Evolutionary conservation across 306 rosid species (phyloP), one percentile per base, ranked within the genome.

Genomic region (Medicago ruthenica): DNA sequence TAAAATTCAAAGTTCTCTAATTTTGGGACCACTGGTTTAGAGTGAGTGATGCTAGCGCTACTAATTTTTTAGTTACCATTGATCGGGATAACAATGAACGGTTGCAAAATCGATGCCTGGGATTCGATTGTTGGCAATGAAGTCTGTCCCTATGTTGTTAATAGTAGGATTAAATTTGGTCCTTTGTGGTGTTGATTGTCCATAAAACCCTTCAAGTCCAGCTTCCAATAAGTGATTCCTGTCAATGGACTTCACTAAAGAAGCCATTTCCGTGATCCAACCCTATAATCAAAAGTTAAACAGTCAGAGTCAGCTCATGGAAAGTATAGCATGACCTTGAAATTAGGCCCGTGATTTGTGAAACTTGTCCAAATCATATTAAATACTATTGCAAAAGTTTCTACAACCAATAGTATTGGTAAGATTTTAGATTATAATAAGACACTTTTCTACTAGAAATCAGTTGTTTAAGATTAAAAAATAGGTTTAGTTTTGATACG

Each of bases 201-300:
- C 98, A 61, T 94, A 91, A 79, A 94, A 91, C 4, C 98, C 98
- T 86, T 91, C 98, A 13, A 91, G 79, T 10, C 98, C 98, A 13
- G 86, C 97, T 75, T 94, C 98, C 69, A 91, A 83, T 67, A 94
- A 82, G 88, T 91, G 98, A 39, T 90, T 91, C 78, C 93, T 90
- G 78, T 94, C 98, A 45, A 94, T 86, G 47, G 91, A 90, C 85
- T 94, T 94, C 61, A 90, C 96, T 75, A 87, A 83, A 18, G 84
- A 87, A 67, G 96, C 96, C 97, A 94, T 91, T 88, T 91, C 98
- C 81, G 66, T 80, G 75, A 94, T 94, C 97, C 98, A 94, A n/a
- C 81, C 97, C 95, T 90, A 69, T 71, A 51, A 74, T 24, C n/a
- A 39, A 59, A 79, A 44, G 57, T 22, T 45, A 21, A 31, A 63